Percentiles rank a stretch among this genome's conserved stretches.
These are phyloP conservation scores for Curvularia sp. DNA, from an alignment of 2,329 filamentous ascomycete species.

Conservation along the genomic window DNA sequence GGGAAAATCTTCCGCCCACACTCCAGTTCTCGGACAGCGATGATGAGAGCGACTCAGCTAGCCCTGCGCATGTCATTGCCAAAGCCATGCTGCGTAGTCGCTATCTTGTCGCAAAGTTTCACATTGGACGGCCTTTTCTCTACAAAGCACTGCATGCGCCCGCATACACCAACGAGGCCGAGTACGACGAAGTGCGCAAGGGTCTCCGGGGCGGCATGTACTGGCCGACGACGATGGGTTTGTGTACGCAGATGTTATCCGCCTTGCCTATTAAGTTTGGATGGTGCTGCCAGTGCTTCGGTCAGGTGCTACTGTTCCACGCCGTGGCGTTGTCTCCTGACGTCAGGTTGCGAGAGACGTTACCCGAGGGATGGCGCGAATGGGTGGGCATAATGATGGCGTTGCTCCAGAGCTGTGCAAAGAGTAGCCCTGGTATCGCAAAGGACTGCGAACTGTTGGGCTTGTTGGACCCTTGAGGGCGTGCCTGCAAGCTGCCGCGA, in stretches of 20 bases:
- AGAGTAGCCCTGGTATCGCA: constrained; percentile 46
- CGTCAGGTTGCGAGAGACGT: constrained; percentile 37
- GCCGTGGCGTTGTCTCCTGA: constrained; percentile 42
- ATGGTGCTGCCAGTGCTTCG: constrained; percentile 50
- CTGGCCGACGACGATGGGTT: constrained; percentile 49
- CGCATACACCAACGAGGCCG: constrained; percentile 37
- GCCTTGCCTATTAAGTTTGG: constrained; percentile 49
- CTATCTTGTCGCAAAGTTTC: constrained; percentile 50
- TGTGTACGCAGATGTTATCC: constrained; percentile 48
- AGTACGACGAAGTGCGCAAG: constrained; percentile 42
- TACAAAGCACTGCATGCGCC: constrained; percentile 50
- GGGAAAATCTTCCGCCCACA: constrained; percentile 57
- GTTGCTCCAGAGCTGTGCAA: constrained; percentile 43
- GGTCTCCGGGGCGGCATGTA: constrained; percentile 46
- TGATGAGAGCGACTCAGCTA: constrained; percentile 36
- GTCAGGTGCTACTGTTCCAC: constrained; percentile 47
- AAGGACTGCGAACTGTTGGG: constrained; percentile 47
- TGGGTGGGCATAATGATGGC: constrained; percentile 50
- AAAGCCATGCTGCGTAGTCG: constrained; percentile 51
- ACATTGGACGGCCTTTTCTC: constrained; percentile 49
- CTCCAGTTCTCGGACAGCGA: constrained; percentile 56
- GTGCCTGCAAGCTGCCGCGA: background rate
- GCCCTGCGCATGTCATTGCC: constrained; percentile 49
- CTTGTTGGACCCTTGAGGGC: constrained; percentile 31
- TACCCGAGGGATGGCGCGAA: constrained; percentile 47